Percentiles rank a stretch among this genome's conserved stretches.
These are phyloP conservation scores for Stromatinia cepivora DNA, from an alignment of 2,329 filamentous ascomycete genomes.

Conservation along the genomic window DNA sequence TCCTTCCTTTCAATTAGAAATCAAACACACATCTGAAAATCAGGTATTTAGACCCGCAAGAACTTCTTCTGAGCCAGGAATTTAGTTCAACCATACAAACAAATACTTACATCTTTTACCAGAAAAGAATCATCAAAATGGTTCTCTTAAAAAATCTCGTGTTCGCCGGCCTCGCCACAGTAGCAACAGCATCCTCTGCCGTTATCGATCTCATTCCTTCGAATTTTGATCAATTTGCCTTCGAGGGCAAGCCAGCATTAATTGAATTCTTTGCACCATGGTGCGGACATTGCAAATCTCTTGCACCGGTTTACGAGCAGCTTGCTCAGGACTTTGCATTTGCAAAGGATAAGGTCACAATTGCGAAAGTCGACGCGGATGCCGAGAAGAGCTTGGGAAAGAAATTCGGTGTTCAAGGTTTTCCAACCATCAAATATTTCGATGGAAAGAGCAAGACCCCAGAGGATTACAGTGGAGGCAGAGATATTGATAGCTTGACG, in stretches of 20 bases:
- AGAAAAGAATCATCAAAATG: slow-evolving; percentile 32
- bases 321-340: slow-evolving; percentile 73
- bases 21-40: slow-evolving; percentile 13
- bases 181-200: slow-evolving; percentile 63
- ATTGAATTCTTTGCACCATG: slow-evolving; percentile 98
- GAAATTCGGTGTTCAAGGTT: slow-evolving; percentile 86
- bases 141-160: slow-evolving; percentile 59
- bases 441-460: slow-evolving; percentile 90
- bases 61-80: background rate
- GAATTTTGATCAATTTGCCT: slow-evolving; percentile 89
- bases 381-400: slow-evolving; percentile 80
- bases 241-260: slow-evolving; percentile 91
- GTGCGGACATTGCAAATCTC: slow-evolving; percentile 99
- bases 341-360: slow-evolving; percentile 71
- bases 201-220: slow-evolving; percentile 85
- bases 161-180: slow-evolving; percentile 50
- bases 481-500: slow-evolving; percentile 82
- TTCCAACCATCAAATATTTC: slow-evolving; percentile 97
- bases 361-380: slow-evolving; percentile 96
- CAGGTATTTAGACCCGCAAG: slow-evolving; percentile 15
- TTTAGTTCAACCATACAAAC: background rate
- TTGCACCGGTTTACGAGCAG: slow-evolving; percentile 93
- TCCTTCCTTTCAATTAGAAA: slow-evolving; percentile 19
- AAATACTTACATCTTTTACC: slow-evolving; percentile 5
- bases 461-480: slow-evolving; percentile 79